Evolutionary conservation across 805 yeast genomes (phyloP).

Genomic region (Yarrowia yakushimensis): DNA sequence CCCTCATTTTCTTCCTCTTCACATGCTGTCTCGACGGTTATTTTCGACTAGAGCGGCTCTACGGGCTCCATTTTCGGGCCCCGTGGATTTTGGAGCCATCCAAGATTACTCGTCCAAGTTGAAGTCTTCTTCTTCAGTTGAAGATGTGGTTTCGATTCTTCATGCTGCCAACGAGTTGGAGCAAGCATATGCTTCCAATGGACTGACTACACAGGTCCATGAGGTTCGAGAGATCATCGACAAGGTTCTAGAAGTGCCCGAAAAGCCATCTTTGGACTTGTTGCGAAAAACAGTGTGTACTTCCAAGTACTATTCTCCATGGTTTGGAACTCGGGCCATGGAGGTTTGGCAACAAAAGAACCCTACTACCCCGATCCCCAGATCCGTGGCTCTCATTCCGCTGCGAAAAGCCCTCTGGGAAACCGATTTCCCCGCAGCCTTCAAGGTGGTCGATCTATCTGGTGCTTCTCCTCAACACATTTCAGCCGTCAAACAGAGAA

Average conservation of each 20-base stretch:
- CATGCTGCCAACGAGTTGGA: slow-evolving; percentile 14
- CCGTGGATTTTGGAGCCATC: slow-evolving; percentile 10
- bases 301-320: not conserved
- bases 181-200: not conserved
- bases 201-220: not conserved
- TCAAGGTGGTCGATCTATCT: slow-evolving; percentile 2
- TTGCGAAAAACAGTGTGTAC: not conserved
- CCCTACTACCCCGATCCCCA: not conserved
- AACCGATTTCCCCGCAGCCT: slow-evolving; percentile 4
- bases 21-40: not conserved
- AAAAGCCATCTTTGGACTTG: not conserved
- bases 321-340: slow-evolving; percentile 17
- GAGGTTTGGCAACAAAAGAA: slow-evolving; percentile 2
- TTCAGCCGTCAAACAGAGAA: not conserved
- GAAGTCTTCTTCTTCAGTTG: not conserved
- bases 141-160: slow-evolving; percentile 9
- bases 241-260: not conserved
- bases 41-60: not conserved
- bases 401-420: not conserved
- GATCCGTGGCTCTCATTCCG: not conserved
- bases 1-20: no score
- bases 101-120: not conserved
- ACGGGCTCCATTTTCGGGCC: slow-evolving; percentile 7
- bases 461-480: not conserved
- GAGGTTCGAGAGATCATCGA: slow-evolving; percentile 11